phyloP scores from a whole-genome alignment of 306 rosid species.

The Prosopis cineraria region DNA sequence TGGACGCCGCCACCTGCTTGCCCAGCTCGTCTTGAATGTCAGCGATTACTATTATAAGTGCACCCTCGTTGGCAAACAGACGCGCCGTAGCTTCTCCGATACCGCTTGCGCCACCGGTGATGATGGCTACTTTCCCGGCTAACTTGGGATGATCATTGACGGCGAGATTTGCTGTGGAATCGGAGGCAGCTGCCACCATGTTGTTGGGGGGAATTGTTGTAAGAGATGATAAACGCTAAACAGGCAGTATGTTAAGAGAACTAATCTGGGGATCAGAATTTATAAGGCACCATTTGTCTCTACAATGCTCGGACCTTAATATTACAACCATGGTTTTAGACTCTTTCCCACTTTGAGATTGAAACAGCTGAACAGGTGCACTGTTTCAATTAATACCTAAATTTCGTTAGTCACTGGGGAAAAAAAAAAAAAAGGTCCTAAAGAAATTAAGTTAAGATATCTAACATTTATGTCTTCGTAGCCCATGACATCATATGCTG shows the following conservation, averaged over 20 bases:
- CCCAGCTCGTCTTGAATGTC: conserved; percentile 59
- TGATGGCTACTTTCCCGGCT: conserved; percentile 53
- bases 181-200: background rate
- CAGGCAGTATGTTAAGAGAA: no score
- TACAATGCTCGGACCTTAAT: no score
- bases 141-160: conserved; percentile 18
- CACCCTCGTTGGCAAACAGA: conserved; percentile 44
- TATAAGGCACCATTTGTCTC: no score
- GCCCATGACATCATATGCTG: no score
- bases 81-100: conserved; percentile 65
- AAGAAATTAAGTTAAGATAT: no score
- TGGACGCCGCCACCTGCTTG: conserved; percentile 35
- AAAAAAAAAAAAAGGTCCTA: background rate
- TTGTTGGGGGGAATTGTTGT: background rate
- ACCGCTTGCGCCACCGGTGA: conserved; percentile 73
- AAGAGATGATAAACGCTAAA: background rate
- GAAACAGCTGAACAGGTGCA: no score
- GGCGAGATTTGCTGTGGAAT: background rate
- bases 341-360: no score
- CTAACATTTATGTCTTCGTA: no score
- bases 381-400: no score
- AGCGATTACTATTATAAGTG: conserved; percentile 49
- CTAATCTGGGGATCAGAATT: no score
- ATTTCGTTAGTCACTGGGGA: no score
- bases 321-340: no score